Conservation (phyloP, 2,329 filamentous ascomycete species). For the Xylariomycetidae sp. region DNA sequence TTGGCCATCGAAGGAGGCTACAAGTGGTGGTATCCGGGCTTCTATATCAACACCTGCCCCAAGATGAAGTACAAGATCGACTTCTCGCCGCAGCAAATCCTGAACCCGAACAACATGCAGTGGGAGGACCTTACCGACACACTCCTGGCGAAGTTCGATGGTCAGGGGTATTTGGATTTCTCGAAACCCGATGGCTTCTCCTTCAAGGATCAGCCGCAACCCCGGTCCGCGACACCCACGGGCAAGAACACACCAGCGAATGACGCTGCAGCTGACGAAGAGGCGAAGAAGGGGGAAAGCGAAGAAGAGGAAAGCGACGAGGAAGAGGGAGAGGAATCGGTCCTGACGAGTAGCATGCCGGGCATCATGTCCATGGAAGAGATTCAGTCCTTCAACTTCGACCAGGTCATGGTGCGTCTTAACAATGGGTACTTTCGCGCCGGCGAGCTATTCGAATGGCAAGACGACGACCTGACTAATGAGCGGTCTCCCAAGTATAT, state of each 20-base stretch:
- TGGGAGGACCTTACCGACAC: conserved; percentile 56
- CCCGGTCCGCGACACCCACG: too few species aligned
- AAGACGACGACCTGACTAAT: conserved; percentile 42
- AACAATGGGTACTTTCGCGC: conserved; percentile 19
- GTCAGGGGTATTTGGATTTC: conserved; percentile 48
- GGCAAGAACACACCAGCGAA: too few species aligned
- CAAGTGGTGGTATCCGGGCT: conserved; percentile 72
- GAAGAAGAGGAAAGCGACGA: conserved; percentile 10
- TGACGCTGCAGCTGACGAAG: neutral
- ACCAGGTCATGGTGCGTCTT: conserved; percentile 50
- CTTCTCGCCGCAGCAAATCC: conserved; percentile 66
- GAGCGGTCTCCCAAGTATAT: conserved; percentile 50
- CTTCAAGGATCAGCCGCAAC: conserved; percentile 6
- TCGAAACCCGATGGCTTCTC: conserved; percentile 1
- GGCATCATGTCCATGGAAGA: conserved; percentile 54
- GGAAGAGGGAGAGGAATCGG: conserved; percentile 17
- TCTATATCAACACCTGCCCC: conserved; percentile 72
- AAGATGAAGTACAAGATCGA: conserved; percentile 87
- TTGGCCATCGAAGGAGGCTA: conserved; percentile 65
- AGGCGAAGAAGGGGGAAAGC: conserved; percentile 1
- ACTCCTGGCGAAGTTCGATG: conserved; percentile 45
- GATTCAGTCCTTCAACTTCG: conserved; percentile 50
- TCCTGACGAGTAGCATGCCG: conserved; percentile 61
- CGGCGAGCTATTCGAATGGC: conserved; percentile 48
- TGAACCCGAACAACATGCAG: conserved; percentile 59